Base-by-base conservation (phyloP, 805 yeast species). In the Metschnikowia noctiluminum region DNA sequence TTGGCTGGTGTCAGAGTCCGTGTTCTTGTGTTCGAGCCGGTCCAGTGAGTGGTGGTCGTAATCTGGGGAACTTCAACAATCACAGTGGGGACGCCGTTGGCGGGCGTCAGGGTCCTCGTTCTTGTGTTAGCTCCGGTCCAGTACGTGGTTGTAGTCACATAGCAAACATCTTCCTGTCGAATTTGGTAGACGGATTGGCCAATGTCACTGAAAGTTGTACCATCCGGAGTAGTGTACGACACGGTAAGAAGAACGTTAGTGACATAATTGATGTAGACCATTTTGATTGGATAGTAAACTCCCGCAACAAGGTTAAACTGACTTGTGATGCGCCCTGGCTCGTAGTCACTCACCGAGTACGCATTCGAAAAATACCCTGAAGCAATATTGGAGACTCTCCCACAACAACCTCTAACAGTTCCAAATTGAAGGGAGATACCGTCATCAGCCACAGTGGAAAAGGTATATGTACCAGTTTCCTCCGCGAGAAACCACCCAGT, bases 401-500 rank as follows among this genome's bases (percentile, higher is more conserved):
- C 43, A 38, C 56, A 53, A 38, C 56, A 53, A 2, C 47, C 43
- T 16, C 40, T 37, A 13, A 44, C 46, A 0, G 47, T 30, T 4
- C 56, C 52, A 30, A 53, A 38, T 7, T 42, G 46, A 21, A 51
- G 37, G 5, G 53, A 41, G 8, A 48, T 49, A 10, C 54, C 56
- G 38, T 53, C 51, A 15, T 53, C 55, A 2, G 51, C 54, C 3
- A 26, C 27, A 4, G 46, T 37, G 2, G 45, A 40, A 34, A 53
- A 51, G 10, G 44, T 43, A 43, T 53, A 51, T 9, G 14, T 26
- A 38, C 56, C 56, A 5, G 51, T 30, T 4, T 35, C 12, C 11
- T 35, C 36, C 5, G 56, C 55, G 3, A 27, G 28, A 32, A 53
- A 53, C 40, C 44, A 51, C 3, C 56, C 56, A 1, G 46, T 28